Evolutionary conservation across 2,329 filamentous ascomycete species (phyloP).

Genomic region (Pleoardoris graminearum): DNA sequence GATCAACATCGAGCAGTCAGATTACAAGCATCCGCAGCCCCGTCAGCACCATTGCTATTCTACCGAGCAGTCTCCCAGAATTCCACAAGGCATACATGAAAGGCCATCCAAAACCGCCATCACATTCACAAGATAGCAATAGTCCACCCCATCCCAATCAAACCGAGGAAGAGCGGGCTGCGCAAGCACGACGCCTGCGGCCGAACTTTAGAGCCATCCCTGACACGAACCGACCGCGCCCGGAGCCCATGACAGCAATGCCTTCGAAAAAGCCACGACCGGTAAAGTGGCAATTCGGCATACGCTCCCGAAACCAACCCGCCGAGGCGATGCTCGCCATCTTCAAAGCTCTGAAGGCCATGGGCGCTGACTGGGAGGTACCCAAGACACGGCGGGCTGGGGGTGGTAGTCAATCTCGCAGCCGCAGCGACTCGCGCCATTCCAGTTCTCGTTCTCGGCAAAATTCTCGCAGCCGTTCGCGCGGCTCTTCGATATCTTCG

Average conservation of each 20-base stretch:
- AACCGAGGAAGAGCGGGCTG: conserved; percentile 69
- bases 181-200: conserved; percentile 78
- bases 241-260: conserved; percentile 58
- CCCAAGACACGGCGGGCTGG: conserved; percentile 47
- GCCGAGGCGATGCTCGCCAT: conserved; percentile 94
- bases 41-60: conserved; percentile 81
- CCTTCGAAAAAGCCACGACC: conserved; percentile 73
- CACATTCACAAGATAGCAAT: conserved; percentile 26
- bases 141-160: conserved; percentile 48
- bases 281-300: conserved; percentile 97
- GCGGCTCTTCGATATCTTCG: conserved; percentile 38
- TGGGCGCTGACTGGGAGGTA: conserved; percentile 85
- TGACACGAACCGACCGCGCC: conserved; percentile 60
- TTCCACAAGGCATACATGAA: conserved; percentile 93
- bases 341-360: conserved; percentile 84
- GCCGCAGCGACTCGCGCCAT: conserved; percentile 34
- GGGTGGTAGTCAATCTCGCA: conserved; percentile 45
- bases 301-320: conserved; percentile 89
- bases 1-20: conserved; percentile 49
- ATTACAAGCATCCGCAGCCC: conserved; percentile 47
- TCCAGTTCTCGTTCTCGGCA: conserved; percentile 35
- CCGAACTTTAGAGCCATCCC: conserved; percentile 74
- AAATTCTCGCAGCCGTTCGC: conserved; percentile 37
- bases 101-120: conserved; percentile 52
- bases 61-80: conserved; percentile 86